Evolutionary conservation across 768 basidiomycete species (phyloP).

Genomic region (Podaxis carcinomalis): DNA sequence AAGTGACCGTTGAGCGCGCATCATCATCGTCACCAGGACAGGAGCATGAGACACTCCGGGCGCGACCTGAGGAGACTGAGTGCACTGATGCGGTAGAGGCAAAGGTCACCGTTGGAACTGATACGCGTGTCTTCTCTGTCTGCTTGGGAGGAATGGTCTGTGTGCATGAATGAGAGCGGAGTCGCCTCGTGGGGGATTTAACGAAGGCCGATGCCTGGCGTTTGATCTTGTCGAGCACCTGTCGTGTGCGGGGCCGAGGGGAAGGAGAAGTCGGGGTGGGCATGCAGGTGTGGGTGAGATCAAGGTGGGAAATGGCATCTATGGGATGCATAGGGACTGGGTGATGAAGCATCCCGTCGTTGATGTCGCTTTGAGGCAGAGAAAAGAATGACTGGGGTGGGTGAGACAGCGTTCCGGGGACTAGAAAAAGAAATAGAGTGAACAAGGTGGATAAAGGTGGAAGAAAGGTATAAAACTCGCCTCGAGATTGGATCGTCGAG

Average conservation of each 20-base stretch:
- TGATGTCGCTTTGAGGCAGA: not conserved
- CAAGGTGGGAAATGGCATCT: not conserved
- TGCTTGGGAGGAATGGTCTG: not conserved
- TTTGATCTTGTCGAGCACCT: conserved; percentile 11
- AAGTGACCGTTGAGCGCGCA: not conserved
- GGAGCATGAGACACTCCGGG: conserved; percentile 1
- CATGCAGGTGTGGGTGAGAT: conserved; percentile 4
- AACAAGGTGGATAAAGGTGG: not conserved
- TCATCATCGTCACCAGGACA: not conserved
- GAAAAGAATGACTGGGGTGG: conserved; percentile 6
- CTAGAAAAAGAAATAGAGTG: not conserved
- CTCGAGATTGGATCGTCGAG: not conserved
- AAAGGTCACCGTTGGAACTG: conserved; percentile 6
- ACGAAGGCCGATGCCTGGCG: conserved; percentile 14
- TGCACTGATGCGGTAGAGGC: not conserved
- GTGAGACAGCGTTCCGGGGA: not conserved
- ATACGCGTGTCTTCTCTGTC: not conserved
- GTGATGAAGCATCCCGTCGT: not conserved
- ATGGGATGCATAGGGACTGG: conserved; percentile 5
- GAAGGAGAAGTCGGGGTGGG: not conserved
- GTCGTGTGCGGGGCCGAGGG: conserved; percentile 3
- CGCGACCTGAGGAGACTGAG: not conserved
- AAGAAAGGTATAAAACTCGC: not conserved
- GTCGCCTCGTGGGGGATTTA: conserved; percentile 1
- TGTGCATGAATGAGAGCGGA: conserved; percentile 6